Evolutionary conservation across 352 stramenopile genomes (phyloP).

Genomic region (Saprolegnia diclina): DNA sequence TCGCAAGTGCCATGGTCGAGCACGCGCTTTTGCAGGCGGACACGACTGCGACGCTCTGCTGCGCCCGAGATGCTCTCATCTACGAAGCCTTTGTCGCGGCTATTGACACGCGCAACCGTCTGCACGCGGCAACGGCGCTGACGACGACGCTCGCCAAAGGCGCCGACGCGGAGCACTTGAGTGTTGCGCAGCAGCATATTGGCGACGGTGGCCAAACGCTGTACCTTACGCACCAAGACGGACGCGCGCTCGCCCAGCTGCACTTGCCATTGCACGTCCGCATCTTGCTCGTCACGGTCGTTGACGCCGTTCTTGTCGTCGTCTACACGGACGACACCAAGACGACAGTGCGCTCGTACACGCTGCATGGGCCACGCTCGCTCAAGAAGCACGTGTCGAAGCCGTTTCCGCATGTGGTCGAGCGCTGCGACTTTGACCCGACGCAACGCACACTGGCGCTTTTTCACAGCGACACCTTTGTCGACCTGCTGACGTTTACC

Average conservation of each 20-base stretch:
- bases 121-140: neutral
- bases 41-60: neutral
- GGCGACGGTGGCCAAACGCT: neutral
- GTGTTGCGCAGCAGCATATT: neutral
- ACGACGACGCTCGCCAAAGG: neutral
- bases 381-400: neutral
- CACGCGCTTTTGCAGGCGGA: neutral
- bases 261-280: neutral
- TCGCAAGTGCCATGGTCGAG: neutral
- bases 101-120: neutral
- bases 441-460: conserved; percentile 3
- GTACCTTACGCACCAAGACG: neutral
- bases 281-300: neutral
- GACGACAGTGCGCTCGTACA: neutral
- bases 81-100: neutral
- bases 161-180: neutral
- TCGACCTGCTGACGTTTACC: conserved; percentile 17
- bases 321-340: conserved; percentile 1
- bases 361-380: neutral
- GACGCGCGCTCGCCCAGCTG: neutral
- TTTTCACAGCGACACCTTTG: neutral
- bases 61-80: neutral
- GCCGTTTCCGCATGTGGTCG: neutral
- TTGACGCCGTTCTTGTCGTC: neutral
- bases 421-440: conserved; percentile 6